Evolutionary conservation across 176 grass and related monocot genomes (phyloP), one percentile per base, ranked within the genome.

Genomic region (Tuctoria greenei): DNA sequence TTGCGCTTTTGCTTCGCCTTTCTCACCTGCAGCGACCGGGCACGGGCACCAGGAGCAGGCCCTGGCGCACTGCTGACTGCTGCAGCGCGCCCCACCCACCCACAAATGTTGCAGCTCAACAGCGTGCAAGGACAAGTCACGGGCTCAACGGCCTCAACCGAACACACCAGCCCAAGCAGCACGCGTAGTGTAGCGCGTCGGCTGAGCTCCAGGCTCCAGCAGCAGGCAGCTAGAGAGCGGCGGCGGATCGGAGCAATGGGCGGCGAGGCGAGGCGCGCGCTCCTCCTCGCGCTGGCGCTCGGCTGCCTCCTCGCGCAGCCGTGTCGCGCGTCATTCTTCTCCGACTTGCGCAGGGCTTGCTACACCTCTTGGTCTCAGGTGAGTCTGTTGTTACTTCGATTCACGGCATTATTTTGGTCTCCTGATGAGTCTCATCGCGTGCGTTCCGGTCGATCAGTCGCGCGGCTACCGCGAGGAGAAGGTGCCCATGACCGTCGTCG

Each of bases 391-490:
- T 8, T 58, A 10, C 55, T 34, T 23, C 15, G 13, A 34, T 34
- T 20, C 14, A 28, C 42, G 42, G 43, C 67, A 49, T 18, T 35
- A 1, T 8, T 24, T 7, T 2, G 42, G 2, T 18, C 37, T 16
- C 40, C 17, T 41, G 11, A 71, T 41, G 11, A 71, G 8, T 3
- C 3, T 13, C 20, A 23, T 54, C 20, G 23, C 55, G 11, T 24
- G 55, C 17, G 15, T 17, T 20, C 17, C 4, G 51, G 21, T n/a
- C 2, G 23, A 12, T 37, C 39, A 81, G n/a, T 47, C 44, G 11
- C 35, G 41, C 41, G 65, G 65, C 71, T 71, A 79, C 67, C 21
- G 50, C 13, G 91, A 86, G 24, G 88, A 86, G 85, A 83, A 83
- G 79, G 28, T 83, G 43, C 80, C 88, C 58, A 28, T 76, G 78